These are phyloP conservation scores for Cryptococcus sp. DNA, from an alignment of 1,284 basidiomycete genomes.

Conservation along the genomic window DNA sequence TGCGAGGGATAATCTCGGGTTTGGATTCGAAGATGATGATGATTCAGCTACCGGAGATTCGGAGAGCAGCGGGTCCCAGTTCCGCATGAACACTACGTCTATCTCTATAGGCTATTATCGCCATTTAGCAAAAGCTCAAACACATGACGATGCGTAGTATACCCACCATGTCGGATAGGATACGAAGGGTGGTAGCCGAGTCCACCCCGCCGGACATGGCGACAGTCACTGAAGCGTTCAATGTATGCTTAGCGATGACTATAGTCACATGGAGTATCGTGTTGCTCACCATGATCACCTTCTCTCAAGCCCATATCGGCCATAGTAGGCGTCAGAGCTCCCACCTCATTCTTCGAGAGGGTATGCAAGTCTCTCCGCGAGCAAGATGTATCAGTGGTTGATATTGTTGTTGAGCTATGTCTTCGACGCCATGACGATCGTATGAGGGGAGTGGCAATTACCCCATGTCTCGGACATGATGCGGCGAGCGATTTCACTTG, in stretches of 20 bases:
- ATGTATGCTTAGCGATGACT: too few relatives aligned
- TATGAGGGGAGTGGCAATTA: too few relatives aligned
- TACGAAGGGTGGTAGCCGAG: constrained; percentile 76
- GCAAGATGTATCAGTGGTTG: not conserved
- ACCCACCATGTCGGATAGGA: constrained; percentile 68
- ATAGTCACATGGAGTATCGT: too few relatives aligned
- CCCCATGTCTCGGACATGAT: not conserved
- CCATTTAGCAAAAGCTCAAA: not conserved
- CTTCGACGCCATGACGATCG: too few relatives aligned
- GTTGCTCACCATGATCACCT: constrained; percentile 60
- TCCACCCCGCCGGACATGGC: constrained; percentile 98
- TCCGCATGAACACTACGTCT: constrained; percentile 90
- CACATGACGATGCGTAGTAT: not conserved
- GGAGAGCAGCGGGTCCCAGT: constrained; percentile 67
- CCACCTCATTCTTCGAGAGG: not conserved
- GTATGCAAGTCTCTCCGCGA: not conserved
- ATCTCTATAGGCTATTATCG: constrained; percentile 68
- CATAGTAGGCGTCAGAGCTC: constrained; percentile 22
- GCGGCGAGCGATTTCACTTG: not conserved
- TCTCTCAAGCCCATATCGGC: constrained; percentile 44
- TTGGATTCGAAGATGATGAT: not conserved
- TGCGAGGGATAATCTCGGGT: not conserved
- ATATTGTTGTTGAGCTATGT: not conserved
- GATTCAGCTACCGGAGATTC: constrained; percentile 25
- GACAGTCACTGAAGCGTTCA: constrained; percentile 65